Conservation (phyloP, 2,329 filamentous ascomycete genomes). For the Fusarium pseudoanthophilum region DNA sequence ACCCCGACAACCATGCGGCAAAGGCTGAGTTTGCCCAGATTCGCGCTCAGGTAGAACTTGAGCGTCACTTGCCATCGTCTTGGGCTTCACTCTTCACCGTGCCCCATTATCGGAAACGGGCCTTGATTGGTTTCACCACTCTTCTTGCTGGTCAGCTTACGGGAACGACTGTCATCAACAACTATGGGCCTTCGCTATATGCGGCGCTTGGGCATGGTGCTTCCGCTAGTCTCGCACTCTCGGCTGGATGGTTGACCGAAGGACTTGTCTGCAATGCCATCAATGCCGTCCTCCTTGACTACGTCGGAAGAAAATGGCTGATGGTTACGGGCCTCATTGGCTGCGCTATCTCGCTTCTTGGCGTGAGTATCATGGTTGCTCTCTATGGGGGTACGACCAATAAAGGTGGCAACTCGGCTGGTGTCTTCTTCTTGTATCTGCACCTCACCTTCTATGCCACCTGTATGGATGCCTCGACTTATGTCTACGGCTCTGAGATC, state of each 20-base stretch:
- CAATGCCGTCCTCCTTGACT: background rate
- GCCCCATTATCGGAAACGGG: background rate
- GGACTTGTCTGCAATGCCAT: background rate
- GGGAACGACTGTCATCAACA: background rate
- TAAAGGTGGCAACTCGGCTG: background rate
- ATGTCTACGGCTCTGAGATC: background rate
- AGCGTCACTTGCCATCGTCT: background rate
- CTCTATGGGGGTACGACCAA: background rate
- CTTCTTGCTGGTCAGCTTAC: background rate
- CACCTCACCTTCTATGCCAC: background rate
- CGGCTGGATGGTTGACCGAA: background rate
- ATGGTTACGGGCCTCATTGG: background rate
- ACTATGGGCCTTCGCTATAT: background rate
- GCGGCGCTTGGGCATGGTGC: background rate
- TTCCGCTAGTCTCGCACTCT: background rate
- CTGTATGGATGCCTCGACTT: constrained; percentile 1
- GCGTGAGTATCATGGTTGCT: background rate
- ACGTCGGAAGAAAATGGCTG: background rate
- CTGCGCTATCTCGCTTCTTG: background rate
- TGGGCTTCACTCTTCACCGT: background rate
- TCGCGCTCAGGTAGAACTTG: background rate
- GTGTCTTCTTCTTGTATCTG: background rate
- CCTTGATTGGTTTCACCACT: background rate
- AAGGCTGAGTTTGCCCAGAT: background rate
- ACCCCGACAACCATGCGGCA: background rate